Conservation (phyloP, 176 grass and related monocot genomes). For the Oropetium thomaeum region DNA sequence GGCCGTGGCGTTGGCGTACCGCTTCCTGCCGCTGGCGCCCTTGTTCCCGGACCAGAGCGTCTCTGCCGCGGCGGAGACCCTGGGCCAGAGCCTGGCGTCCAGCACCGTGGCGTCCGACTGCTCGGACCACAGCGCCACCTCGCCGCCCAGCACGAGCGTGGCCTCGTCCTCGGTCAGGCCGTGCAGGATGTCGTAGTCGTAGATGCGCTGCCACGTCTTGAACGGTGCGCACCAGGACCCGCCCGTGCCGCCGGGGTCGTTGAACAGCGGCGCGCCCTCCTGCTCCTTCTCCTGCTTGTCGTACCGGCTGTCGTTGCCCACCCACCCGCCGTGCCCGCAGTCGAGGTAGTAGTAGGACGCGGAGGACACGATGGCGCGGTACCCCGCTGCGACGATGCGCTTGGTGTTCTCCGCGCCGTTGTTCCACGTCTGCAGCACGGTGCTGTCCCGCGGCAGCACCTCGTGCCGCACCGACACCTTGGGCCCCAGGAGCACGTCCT, state of each 20-base stretch:
- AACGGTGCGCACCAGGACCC: slow-evolving; percentile 94
- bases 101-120: slow-evolving; percentile 68
- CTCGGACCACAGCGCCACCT: slow-evolving; percentile 98
- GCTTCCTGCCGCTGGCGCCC: slow-evolving; percentile 60
- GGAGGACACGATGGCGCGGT: slow-evolving; percentile 83
- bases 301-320: slow-evolving; percentile 92
- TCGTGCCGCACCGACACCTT: slow-evolving; percentile 43
- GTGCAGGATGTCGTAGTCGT: slow-evolving; percentile 96
- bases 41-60: slow-evolving; percentile 89
- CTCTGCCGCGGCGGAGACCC: slow-evolving; percentile 72
- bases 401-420: slow-evolving; percentile 90
- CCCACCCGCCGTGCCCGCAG: slow-evolving; percentile 88
- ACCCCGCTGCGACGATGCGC: slow-evolving; percentile 67
- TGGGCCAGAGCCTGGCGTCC: slow-evolving; percentile 75
- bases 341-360: slow-evolving; percentile 94
- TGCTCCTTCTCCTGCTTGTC: slow-evolving; percentile 75
- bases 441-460: slow-evolving; percentile 65
- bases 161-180: slow-evolving; percentile 73
- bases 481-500: slow-evolving; percentile 80
- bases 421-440: slow-evolving; percentile 97
- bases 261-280: slow-evolving; percentile 62
- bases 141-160: slow-evolving; percentile 61
- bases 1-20: slow-evolving; percentile 65
- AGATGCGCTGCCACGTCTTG: slow-evolving; percentile 95
- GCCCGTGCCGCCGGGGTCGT: slow-evolving; percentile 78